Conservation (phyloP, 768 basidiomycete species). For the Porphyrellus cyaneotinctus region DNA sequence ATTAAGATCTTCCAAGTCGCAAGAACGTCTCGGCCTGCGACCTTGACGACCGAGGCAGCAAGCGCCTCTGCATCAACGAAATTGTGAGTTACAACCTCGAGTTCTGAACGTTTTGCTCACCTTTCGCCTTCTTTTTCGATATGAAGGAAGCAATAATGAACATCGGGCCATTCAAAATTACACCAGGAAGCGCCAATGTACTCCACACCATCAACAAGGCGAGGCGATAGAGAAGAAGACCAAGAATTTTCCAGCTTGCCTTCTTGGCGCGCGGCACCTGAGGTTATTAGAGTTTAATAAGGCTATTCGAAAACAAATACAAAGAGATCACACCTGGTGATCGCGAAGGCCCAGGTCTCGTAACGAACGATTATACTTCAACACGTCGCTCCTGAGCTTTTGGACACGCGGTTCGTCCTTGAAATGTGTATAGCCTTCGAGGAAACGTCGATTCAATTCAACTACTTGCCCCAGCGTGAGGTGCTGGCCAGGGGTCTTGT, state of each 20-base stretch:
- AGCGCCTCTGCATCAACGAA: constrained; percentile 67
- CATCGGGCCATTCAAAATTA: constrained; percentile 88
- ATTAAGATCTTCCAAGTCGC: constrained; percentile 98
- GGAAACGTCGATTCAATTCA: constrained; percentile 86
- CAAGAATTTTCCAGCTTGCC: constrained; percentile 81
- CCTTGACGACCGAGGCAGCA: constrained; percentile 91
- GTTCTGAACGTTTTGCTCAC: constrained; percentile 34
- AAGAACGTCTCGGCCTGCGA: constrained; percentile 93
- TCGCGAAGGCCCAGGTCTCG: constrained; percentile 90
- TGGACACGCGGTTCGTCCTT: constrained; percentile 89
- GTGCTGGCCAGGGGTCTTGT: constrained; percentile 92
- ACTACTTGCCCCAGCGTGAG: constrained; percentile 94
- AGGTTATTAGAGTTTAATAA: background rate
- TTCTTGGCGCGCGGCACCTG: constrained; percentile 86
- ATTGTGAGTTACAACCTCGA: background rate
- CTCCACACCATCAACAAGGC: constrained; percentile 78
- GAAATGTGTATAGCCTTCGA: constrained; percentile 90
- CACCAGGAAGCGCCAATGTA: constrained; percentile 82
- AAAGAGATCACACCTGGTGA: constrained; percentile 62
- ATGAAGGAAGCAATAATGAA: constrained; percentile 87
- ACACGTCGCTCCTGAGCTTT: constrained; percentile 71
- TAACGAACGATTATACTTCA: constrained; percentile 85
- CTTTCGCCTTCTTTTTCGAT: constrained; percentile 85
- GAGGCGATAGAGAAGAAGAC: constrained; percentile 79
- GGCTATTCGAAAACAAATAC: background rate